Evolutionary conservation across 1,139 yeast genomes (phyloP), one percentile per base, ranked within the genome.

Genomic region (Magnusiomyces paraingens): DNA sequence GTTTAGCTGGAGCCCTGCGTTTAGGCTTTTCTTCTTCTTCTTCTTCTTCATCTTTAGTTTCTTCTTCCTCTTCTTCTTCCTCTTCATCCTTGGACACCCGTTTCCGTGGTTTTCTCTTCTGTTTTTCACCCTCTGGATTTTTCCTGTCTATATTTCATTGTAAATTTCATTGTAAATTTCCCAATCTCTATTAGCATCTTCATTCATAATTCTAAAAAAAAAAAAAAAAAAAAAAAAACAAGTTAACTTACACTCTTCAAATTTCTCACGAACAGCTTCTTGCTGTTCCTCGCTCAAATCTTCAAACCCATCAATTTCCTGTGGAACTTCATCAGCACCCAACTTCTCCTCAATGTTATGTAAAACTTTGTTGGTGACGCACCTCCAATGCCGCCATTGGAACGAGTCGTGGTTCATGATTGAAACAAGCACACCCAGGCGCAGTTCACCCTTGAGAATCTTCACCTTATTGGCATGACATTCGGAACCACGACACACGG

Each of bases 321-420:
- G 41, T 18, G 49, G 49, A 3, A 46, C 14, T 10, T 20, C 22
- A 4, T 14, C 11, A 3, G 29, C 42, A 2, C 21, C 42, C 14
- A 46, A 18, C 12, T 21, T 11, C 17, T 46, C 18, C 15, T 18
- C 41, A 17, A 46, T 6, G 32, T 46, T 32, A 17, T 15, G 8
- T 41, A 21, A 17, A 2, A 46, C 49, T 18, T 36, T 35, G 14
- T 36, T 5, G 15, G 42, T 46, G 12, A 46, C 49, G 35, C 49
- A 46, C n/a, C 36, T n/a, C 49, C 18, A 18, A 17, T 46, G 49
- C 8, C 49, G 41, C 49, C 49, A 46, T 11, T 46, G 49, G 17
- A 46, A 46, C n/a, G 49, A 32, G 3, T 29, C 49, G 36, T 46
- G 49, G 32, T 26, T 40, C n/a, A 10, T 6, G n/a, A 46, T 36